These are phyloP conservation scores for Fusarium albosuccineum DNA, from an alignment of 2,329 filamentous ascomycete genomes.

Conservation along the genomic window DNA sequence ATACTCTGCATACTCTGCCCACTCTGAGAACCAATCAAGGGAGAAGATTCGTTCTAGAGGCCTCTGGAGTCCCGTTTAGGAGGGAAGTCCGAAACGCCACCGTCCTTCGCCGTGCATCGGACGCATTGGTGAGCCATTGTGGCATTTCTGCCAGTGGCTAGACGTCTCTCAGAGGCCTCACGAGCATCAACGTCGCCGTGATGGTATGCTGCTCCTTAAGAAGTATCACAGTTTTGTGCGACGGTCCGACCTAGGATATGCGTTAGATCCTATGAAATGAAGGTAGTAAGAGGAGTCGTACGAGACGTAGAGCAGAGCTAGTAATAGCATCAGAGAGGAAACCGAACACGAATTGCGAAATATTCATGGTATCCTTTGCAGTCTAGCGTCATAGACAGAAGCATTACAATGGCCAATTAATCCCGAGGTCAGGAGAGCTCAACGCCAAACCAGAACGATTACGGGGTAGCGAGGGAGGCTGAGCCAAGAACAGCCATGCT, in stretches of 20 bases:
- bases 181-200: not conserved
- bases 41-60: not conserved
- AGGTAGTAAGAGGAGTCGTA: too few relatives aligned
- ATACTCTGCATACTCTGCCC: not conserved
- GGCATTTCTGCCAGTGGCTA: conserved; percentile 21
- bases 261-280: too few relatives aligned
- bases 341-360: too few relatives aligned
- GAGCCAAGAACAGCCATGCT: not conserved
- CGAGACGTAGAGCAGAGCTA: too few relatives aligned
- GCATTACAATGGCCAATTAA: too few relatives aligned
- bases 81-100: conserved; percentile 2
- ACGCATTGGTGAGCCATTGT: conserved; percentile 8
- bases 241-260: too few relatives aligned
- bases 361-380: too few relatives aligned
- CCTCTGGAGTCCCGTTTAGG: conserved; percentile 6
- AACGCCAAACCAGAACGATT: too few relatives aligned
- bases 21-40: conserved; percentile 1
- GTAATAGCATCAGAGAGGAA: too few relatives aligned
- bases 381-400: too few relatives aligned
- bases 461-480: not conserved
- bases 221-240: too few relatives aligned
- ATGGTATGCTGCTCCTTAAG: not conserved
- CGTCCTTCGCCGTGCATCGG: conserved; percentile 5
- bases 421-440: too few relatives aligned
- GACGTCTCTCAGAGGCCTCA: conserved; percentile 8